Conservation (phyloP, 495 filamentous ascomycete species). For the Aspergillus ellipticus region DNA sequence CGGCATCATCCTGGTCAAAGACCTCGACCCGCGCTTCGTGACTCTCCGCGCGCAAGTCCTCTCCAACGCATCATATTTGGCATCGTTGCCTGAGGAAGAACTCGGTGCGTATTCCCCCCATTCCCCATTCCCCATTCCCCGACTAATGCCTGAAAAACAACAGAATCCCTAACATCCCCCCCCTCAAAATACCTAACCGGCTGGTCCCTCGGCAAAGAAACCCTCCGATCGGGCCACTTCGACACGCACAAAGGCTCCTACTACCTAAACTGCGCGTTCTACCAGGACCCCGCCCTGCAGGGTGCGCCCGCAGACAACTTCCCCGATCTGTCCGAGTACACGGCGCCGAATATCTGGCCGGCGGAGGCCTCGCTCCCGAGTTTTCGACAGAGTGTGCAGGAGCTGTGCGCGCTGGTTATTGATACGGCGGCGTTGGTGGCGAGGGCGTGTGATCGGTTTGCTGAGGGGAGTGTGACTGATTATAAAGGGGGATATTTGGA, state of each 20-base stretch:
- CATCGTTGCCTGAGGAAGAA: constrained; percentile 67
- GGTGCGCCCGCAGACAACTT: constrained; percentile 58
- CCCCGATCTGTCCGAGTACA: constrained; percentile 61
- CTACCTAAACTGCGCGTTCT: constrained; percentile 96
- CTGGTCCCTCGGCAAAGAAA: constrained; percentile 90
- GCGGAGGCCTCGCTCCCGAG: constrained; percentile 58
- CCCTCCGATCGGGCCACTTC: constrained; percentile 81
- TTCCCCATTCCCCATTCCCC: not conserved
- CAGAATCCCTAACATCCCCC: constrained; percentile 45
- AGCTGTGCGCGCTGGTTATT: constrained; percentile 80
- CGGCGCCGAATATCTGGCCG: constrained; percentile 83
- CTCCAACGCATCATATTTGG: constrained; percentile 85
- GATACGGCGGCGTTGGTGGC: constrained; percentile 86
- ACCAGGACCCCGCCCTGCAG: constrained; percentile 61
- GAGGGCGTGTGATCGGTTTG: constrained; percentile 80
- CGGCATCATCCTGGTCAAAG: constrained; percentile 88
- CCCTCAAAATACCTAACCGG: constrained; percentile 57
- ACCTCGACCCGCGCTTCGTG: constrained; percentile 67
- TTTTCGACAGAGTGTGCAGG: constrained; percentile 67
- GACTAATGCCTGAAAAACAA: not conserved
- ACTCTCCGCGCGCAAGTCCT: constrained; percentile 68
- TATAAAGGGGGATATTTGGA: constrained; percentile 80
- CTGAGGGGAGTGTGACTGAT: constrained; percentile 65
- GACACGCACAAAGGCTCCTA: constrained; percentile 95
- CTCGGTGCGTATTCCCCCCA: constrained; percentile 53